Base-by-base conservation (phyloP, 176 grass and related monocot species). In the Aegilops longissima region DNA sequence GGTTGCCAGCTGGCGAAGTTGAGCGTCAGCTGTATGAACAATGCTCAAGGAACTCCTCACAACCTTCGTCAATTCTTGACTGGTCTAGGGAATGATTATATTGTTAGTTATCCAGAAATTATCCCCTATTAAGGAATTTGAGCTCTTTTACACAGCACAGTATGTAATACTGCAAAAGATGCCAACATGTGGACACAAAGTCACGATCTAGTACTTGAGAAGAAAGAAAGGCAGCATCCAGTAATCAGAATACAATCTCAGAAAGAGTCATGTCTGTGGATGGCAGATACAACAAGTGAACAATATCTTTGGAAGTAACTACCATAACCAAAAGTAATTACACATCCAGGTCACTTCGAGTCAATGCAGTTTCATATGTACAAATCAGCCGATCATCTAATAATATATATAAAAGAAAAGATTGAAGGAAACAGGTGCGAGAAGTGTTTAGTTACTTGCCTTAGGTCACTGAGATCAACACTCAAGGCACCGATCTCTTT, bases 401-500 rank as follows among this genome's bases (percentile, higher is more conserved):
- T 17, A 20, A 14, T 64, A 69, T 18, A 79, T 45, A 74, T 1
- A 9, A 84, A 78, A 13, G n/a, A 63, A 85, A 9, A 7, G 17
- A 58, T 21, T 58, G 21, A 58, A 49, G 39, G 18, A 66, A 59
- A 54, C 13, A 73, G 70, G 51, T 42, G 11, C 9, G 56, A 70
- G 10, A 82, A 49, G 7, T 70, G 66, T 83, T 83, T 18, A 80
- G 82, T 49, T 78, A 36, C 77, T 80, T 33, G 91, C 95, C 92
- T 91, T 47, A 97, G 63, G 24, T 94, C 90, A 83, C 84, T 86
- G 45, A 97, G 95, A 82, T 93, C 90, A 25, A 59, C 80, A 5
- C 84, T 86, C 76, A 97, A 94, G 47, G 94, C 95, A 84, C 88
- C 75, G 5, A 91, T 76, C 74, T 97, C 95, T 84, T 82, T 92